Evolutionary conservation across 257 asterid species (phyloP), one percentile per base, ranked within the genome.

Genomic region (Coffea canephora): DNA sequence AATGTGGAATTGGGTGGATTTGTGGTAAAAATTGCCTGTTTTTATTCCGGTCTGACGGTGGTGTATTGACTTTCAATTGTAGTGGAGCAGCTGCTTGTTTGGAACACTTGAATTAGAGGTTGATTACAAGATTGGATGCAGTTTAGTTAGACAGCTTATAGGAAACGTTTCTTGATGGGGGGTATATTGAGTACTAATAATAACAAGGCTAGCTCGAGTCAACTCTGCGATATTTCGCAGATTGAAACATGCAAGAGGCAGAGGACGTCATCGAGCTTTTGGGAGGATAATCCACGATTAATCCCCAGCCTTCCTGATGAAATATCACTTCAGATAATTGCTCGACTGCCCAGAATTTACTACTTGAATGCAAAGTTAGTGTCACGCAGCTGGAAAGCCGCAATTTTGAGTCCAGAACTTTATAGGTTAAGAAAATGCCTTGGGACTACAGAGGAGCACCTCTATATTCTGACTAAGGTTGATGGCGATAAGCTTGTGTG

Each of bases 271-370:
- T 61, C 85, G 21, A 83, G 86, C 82, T 87, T 87, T 77, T 89
- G 97, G 97, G 97, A 91, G 72, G 96, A 92, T 18, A 83, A 82
- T 49, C 87, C 90, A 14, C 80, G 91, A 34, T 84, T 93, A 59
- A 88, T 93, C 77, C 96, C 97, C 11, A 89, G 85, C 88, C 91
- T 93, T 45, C 98, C 98, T 39, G 97, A 93, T 79, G 98, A 93
- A 83, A 86, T 93, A 80, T 90, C 98, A 3, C 84, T 93, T 77
- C 96, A 92, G 83, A 89, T 93, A 79, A 94, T 93, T 69, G 97
- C 98, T 55, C 85, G 97, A 27, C 84, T 93, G 62, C 97, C 98
- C 18, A 85, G 97, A 76, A 82, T 85, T 55, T 77, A 75, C 34
- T 90, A 92, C 78, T 80, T 85, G 73, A 85, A 83, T 65, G 95